Conservation (phyloP, 139 green algal genomes). For the Asterochloris erici region DNA sequence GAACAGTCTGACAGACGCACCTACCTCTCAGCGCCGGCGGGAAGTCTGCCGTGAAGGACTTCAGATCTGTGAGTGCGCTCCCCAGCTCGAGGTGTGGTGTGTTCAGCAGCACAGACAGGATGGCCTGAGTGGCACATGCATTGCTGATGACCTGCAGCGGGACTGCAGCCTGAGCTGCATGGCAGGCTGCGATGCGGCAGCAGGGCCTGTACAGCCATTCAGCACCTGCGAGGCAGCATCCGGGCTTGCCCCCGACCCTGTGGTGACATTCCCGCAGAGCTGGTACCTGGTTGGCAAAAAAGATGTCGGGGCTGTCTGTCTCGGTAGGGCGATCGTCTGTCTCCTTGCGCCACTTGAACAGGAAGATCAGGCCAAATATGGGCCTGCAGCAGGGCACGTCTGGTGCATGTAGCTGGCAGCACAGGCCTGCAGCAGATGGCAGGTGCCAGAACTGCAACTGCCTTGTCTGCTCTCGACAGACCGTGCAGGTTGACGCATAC, state of each 20-base stretch:
- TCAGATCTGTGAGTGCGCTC: constrained; percentile 66
- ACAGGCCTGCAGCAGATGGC: too few species aligned
- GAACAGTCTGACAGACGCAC: not conserved
- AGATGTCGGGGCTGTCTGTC: constrained; percentile 60
- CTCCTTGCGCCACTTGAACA: constrained; percentile 96
- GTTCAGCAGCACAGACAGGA: constrained; percentile 95
- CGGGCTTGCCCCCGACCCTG: constrained; percentile 19
- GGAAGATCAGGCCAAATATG: constrained; percentile 95
- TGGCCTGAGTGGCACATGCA: constrained; percentile 93
- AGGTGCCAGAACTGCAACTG: not conserved
- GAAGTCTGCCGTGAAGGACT: constrained; percentile 86
- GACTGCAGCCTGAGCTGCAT: not conserved
- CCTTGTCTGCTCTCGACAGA: not conserved
- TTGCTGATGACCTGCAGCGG: constrained; percentile 81
- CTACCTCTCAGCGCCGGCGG: constrained; percentile 67
- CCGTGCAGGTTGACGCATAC: too few species aligned
- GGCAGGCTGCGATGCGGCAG: too few species aligned
- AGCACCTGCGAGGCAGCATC: too few species aligned
- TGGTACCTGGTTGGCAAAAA: constrained; percentile 84
- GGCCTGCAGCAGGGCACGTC: constrained; percentile 50
- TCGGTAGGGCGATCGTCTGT: constrained; percentile 47
- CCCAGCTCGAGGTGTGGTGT: constrained; percentile 60
- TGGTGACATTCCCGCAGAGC: too few species aligned
- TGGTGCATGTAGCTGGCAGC: too few species aligned
- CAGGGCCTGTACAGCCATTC: not conserved